These are phyloP conservation scores for Beta macrorhiza DNA, from an alignment of 179 eudicot genomes.

Conservation along the genomic window DNA sequence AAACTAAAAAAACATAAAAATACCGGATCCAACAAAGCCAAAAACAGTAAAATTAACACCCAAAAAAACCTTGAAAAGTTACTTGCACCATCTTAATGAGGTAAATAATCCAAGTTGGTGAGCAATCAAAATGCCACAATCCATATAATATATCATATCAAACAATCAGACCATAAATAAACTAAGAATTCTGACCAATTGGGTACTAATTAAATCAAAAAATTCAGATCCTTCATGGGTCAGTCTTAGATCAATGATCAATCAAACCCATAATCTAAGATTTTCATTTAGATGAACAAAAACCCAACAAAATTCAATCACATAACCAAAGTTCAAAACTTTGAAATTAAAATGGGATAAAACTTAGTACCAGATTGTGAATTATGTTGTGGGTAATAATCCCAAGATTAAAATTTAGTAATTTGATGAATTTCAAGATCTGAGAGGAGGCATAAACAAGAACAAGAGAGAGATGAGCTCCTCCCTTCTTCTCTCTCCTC, in stretches of 20 bases:
- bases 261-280: conserved; percentile 33
- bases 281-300: conserved; percentile 22
- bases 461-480: conserved; percentile 58
- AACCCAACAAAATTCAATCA: conserved; percentile 23
- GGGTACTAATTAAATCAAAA: conserved; percentile 41
- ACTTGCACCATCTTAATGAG: background rate
- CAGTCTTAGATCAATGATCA: conserved; percentile 52
- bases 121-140: conserved; percentile 3
- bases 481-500: conserved; percentile 44
- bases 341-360: conserved; percentile 4
- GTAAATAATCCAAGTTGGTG: background rate
- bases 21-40: conserved; percentile 31
- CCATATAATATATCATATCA: conserved; percentile 23
- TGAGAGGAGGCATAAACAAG: conserved; percentile 63
- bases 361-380: conserved; percentile 36
- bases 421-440: conserved; percentile 34
- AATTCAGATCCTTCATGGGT: conserved; percentile 57
- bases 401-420: conserved; percentile 16
- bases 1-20: background rate
- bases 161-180: conserved; percentile 16
- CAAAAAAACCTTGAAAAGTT: background rate
- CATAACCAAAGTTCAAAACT: conserved; percentile 6
- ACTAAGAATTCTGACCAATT: conserved; percentile 12
- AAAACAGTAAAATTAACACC: conserved; percentile 3
- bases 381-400: background rate